Percentiles rank a stretch among this genome's conserved stretches.
Conservation (phyloP, 108 stramenopile species). For the Cyclotella atomus region DNA sequence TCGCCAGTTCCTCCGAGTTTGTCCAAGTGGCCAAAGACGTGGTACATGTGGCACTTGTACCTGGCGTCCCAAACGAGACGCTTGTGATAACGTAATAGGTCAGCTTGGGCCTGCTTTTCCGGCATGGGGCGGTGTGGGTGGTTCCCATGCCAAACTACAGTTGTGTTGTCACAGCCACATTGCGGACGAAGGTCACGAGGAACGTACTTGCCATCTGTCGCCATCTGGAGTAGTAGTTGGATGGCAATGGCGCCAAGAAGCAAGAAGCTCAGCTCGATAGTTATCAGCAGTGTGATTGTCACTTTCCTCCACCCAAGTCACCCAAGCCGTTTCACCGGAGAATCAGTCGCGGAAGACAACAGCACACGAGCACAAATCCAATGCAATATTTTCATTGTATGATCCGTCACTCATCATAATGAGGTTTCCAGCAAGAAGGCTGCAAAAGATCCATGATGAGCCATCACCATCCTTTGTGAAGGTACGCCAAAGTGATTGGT, state of each 20-base stretch:
- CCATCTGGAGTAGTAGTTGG: background rate
- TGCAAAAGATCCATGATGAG: background rate
- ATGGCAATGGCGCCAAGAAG: background rate
- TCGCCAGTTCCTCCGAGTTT: background rate
- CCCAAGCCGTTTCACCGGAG: background rate
- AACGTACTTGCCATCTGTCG: background rate
- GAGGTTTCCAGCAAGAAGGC: background rate
- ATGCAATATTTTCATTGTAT: background rate
- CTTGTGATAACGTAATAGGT: background rate
- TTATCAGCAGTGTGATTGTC: background rate
- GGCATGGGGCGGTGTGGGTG: background rate
- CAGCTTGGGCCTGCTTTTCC: background rate
- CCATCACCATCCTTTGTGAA: background rate
- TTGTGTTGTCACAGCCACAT: constrained; percentile 4
- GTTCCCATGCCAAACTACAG: background rate
- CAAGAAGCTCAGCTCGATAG: background rate
- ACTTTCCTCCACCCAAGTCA: background rate
- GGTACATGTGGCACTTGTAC: background rate
- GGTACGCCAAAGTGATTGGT: background rate
- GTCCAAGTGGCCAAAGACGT: background rate
- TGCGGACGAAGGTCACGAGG: background rate
- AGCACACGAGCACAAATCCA: background rate
- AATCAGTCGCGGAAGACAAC: background rate
- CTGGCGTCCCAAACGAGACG: background rate
- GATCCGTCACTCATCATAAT: constrained; percentile 3